Conservation (phyloP, 441 rosid species). For the Macaranga tanarius region DNA sequence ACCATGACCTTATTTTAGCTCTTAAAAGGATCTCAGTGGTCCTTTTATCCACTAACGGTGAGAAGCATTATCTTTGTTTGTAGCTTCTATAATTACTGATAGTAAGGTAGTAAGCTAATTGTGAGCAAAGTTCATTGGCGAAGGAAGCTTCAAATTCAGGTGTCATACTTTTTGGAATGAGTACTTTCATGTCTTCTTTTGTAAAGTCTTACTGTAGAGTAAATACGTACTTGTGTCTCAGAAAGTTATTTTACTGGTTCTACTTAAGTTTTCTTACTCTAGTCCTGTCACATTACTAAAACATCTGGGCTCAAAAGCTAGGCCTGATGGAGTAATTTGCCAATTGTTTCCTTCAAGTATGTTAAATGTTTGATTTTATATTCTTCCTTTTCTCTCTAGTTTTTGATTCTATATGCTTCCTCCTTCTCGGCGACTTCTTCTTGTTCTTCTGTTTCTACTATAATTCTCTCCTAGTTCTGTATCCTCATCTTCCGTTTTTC, state of each 20-base stretch:
- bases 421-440: too few relatives aligned
- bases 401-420: too few relatives aligned
- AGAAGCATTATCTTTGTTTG: too few relatives aligned
- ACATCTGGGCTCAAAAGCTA: neutral
- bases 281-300: too few relatives aligned
- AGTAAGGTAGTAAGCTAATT: too few relatives aligned
- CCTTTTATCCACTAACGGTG: neutral
- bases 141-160: neutral
- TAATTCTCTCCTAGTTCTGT: too few relatives aligned
- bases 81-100: too few relatives aligned
- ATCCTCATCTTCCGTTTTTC: neutral
- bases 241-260: neutral
- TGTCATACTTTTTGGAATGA: neutral
- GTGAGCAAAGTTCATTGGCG: neutral
- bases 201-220: neutral
- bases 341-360: too few relatives aligned
- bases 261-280: neutral
- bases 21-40: neutral
- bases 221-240: too few relatives aligned
- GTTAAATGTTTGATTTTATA: too few relatives aligned
- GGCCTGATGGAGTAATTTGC: neutral
- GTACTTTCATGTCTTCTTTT: neutral
- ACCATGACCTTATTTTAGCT: neutral
- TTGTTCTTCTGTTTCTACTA: too few relatives aligned
- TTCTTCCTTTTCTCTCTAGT: too few relatives aligned